Percentiles rank a stretch among this genome's conserved stretches.
phyloP scores from a whole-genome alignment of 176 grass and related monocot genomes.

The Alloteropsis semialata region DNA sequence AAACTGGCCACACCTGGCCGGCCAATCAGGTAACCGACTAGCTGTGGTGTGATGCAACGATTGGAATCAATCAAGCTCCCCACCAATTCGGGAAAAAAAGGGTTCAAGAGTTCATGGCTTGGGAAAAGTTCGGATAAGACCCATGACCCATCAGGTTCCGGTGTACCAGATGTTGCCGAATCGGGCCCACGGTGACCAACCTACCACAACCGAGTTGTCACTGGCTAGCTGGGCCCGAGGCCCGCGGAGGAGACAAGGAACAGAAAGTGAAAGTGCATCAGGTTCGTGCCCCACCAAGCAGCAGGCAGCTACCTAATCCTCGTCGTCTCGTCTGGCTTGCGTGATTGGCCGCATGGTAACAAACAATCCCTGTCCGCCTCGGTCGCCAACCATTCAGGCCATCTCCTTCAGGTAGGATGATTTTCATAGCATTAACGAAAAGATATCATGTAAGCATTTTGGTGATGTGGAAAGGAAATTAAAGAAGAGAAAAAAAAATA shows the following conservation, averaged over 20 bases:
- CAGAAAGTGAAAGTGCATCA: slow-evolving; percentile 3
- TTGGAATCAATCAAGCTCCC: neutral
- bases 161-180: neutral
- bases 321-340: too few species aligned
- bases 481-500: too few species aligned
- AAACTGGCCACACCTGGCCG: too few species aligned
- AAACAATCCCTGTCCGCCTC: too few species aligned
- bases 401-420: too few species aligned
- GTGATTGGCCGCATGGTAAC: too few species aligned
- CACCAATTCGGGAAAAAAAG: neutral
- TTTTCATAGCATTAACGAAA: too few species aligned
- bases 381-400: too few species aligned
- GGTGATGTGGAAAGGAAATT: too few species aligned
- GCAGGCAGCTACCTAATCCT: neutral
- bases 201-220: neutral
- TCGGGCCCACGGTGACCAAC: neutral
- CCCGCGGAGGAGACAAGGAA: neutral
- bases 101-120: neutral
- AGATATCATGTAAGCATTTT: too few species aligned
- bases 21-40: too few species aligned
- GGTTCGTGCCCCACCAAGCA: neutral
- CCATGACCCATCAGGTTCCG: neutral
- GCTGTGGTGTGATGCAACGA: neutral
- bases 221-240: neutral
- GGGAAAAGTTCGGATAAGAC: slow-evolving; percentile 36